Evolutionary conservation across 2,329 filamentous ascomycete species (phyloP), one percentile per base, ranked within the genome.

Genomic region (Aspergillus hiratsukae): DNA sequence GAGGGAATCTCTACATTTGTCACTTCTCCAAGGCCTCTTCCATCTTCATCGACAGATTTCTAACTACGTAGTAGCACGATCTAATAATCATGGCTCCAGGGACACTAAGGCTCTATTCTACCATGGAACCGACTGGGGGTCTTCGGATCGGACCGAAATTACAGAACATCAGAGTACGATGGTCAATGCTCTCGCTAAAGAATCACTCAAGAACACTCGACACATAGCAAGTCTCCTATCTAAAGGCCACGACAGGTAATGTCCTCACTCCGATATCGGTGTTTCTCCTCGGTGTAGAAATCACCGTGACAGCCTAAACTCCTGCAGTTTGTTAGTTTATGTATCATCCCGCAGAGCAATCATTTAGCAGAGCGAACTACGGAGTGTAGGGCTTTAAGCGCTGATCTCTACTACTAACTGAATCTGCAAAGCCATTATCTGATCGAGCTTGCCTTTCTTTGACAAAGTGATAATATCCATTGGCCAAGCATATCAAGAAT

Each of bases 121-220:
- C 60, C 60, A 57, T 58, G 60, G 58, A 60, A 57, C 54, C 25
- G 9, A 57, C 53, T 58, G 51, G 58, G 46, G 56, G 19, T 29
- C 45, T 54, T 58, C 61, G 60, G 62, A 60, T 56, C 62, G 61
- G 62, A 55, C 60, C 62, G 62, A 60, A 53, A 43, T 25, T 28
- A 40, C 17, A 29, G 14, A 50, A n/a, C 37, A n/a, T 40, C 27
- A 37, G 37, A 41, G 28, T 19, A 19, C 37, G 17, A 41, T n/a
- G 37, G 19, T 48, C 45, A 31, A 51, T 19, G 10, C 28, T 40
- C 45, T 10, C 19, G 6, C 10, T 43, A n/a, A n/a, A n/a, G n/a
- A n/a, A n/a, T n/a, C n/a, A n/a, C 27, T 4, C 11, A 19, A 43
- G n/a, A 43, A 21, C 21, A 35, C 40, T n/a, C n/a, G n/a, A n/a